Evolutionary conservation across 805 yeast genomes (phyloP), one percentile per base, ranked within the genome.

Genomic region (Ogataea paraovalis): DNA sequence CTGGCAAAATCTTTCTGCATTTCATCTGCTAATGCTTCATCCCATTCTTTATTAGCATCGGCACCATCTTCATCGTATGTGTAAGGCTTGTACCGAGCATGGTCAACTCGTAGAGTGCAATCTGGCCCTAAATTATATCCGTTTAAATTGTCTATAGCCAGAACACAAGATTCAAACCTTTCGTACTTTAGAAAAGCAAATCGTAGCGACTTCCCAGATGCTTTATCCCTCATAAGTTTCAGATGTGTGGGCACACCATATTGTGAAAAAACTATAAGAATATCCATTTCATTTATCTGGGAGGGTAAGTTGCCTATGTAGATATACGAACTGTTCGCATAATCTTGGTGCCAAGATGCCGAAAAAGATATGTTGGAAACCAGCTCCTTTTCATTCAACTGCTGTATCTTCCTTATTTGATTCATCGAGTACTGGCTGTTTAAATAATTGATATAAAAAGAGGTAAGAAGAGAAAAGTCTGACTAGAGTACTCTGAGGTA

Each of bases 291-390:
- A 8, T 79, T 80, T 23, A 89, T 62, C 28, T 79, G 78, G 14
- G 59, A 66, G 9, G 89, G 83, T 10, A 92, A 63, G 3, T 83
- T 80, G 0, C 96, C 92, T n/a, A 92, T 80, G 58, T 72, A 86
- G 1, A 91, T 72, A 60, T 83, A 89, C 1, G 92, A 82, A 0
- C 92, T 78, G 53, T 89, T 91, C 21, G 69, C 69, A 60, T 82
- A 89, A 54, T 91, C 96, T 50, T 80, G 74, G 62, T 92, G 98
- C 98, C 98, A 92, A 5, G 97, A 89, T 0, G 85, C 87, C 3
- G 71, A 66, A 32, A 75, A 72, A 0, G 84, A 65, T 0, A 81
- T 75, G 13, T 83, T 81, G 7, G 67, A 67, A n/a, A 75, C 76
- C 16, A 90, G 71, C 59, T 91, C 97, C 47, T 71, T 73, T 46